phyloP scores from a whole-genome alignment of 257 asterid genomes.

The Plantago ovata region DNA sequence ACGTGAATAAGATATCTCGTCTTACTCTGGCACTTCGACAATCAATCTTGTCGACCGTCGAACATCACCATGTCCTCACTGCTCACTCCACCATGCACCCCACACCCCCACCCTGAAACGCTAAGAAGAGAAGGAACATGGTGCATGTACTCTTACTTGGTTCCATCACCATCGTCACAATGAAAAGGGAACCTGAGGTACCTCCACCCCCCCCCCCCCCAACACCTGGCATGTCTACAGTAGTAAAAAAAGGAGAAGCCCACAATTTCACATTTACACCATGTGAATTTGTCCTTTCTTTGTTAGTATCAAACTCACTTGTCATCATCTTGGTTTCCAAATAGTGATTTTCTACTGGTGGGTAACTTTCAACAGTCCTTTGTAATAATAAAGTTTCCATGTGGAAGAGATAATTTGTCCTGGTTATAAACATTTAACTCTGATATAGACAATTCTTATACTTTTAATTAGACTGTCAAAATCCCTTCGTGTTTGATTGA shows the following conservation, averaged over 20 bases:
- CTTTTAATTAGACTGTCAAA: background rate
- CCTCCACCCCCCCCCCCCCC: constrained; percentile 3
- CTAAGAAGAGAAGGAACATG: background rate
- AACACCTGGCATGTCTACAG: constrained; percentile 22
- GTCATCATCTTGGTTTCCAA: background rate
- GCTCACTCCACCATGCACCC: no score
- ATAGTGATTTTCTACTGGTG: no score
- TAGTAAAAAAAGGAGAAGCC: constrained; percentile 12
- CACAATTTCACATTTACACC: constrained; percentile 18
- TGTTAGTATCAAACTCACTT: background rate
- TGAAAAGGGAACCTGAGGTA: constrained; percentile 5
- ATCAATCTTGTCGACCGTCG: background rate
- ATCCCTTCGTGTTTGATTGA: no score
- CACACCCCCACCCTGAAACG: no score
- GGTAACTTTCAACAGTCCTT: background rate
- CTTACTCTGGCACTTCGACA: no score
- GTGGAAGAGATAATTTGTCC: background rate
- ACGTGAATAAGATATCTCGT: no score
- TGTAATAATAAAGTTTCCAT: background rate
- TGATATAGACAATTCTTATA: constrained; percentile 9
- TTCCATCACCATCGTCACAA: constrained; percentile 11
- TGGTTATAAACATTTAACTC: background rate
- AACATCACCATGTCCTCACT: no score
- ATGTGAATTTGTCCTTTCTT: constrained; percentile 17
- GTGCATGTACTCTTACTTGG: background rate